These are phyloP conservation scores for Seiridium cupressi DNA, from an alignment of 2,329 filamentous ascomycete genomes.

Conservation along the genomic window DNA sequence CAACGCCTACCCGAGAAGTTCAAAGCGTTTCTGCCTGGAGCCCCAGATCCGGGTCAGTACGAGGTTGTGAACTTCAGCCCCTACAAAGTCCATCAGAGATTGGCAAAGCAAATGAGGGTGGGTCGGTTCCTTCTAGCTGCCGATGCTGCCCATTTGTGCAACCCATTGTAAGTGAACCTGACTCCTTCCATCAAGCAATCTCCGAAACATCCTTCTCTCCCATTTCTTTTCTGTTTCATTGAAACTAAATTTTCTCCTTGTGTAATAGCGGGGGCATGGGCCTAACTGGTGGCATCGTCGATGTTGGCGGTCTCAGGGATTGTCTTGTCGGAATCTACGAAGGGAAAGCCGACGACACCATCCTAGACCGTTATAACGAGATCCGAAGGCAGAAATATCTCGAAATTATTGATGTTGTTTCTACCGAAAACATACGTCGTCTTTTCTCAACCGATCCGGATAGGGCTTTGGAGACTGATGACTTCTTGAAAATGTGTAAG, in stretches of 20 bases:
- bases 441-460: background rate
- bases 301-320: conserved; percentile 46
- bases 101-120: conserved; percentile 44
- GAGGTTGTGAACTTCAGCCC: conserved; percentile 44
- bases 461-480: background rate
- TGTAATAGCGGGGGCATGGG: conserved; percentile 40
- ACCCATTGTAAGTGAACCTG: conserved; percentile 38
- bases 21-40: conserved; percentile 46
- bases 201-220: too few species aligned
- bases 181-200: too few species aligned
- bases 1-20: conserved; percentile 43
- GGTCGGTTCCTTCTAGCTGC: conserved; percentile 47
- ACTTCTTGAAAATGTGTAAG: background rate
- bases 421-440: conserved; percentile 1
- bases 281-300: conserved; percentile 47
- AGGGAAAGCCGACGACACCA: conserved; percentile 33
- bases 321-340: conserved; percentile 40
- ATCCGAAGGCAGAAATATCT: conserved; percentile 34
- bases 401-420: conserved; percentile 1
- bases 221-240: too few species aligned
- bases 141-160: conserved; percentile 52
- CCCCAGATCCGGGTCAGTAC: conserved; percentile 48
- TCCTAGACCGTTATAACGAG: conserved; percentile 40
- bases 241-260: too few species aligned
- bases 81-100: conserved; percentile 50